Conservation (phyloP, 192 early-diverging fungal genomes). For the Mortierella alpina region DNA sequence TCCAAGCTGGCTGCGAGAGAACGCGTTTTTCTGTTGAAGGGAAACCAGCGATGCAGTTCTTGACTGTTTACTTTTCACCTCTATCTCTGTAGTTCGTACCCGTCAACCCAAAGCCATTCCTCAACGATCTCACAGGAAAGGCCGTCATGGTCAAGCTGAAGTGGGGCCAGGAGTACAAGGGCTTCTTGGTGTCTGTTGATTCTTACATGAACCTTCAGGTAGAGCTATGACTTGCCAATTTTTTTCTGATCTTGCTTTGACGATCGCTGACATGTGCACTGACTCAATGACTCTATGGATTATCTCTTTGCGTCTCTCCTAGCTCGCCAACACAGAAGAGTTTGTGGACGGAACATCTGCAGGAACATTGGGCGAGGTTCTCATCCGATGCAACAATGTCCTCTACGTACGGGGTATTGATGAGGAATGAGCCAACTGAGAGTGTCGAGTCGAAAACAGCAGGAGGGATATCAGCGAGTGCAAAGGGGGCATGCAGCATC, state of each 20-base stretch:
- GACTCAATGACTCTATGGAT: neutral
- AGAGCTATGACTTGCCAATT: slow-evolving; percentile 6
- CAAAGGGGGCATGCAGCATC: neutral
- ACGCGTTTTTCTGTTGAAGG: neutral
- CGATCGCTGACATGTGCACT: neutral
- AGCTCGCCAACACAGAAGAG: slow-evolving; percentile 96
- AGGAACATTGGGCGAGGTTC: slow-evolving; percentile 90
- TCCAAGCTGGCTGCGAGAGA: neutral
- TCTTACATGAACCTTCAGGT: slow-evolving; percentile 98
- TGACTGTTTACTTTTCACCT: neutral
- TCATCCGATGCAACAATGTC: slow-evolving; percentile 93
- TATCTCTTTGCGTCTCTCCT: slow-evolving; percentile 1
- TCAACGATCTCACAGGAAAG: slow-evolving; percentile 92
- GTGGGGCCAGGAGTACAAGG: slow-evolving; percentile 99
- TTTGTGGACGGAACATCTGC: slow-evolving; percentile 92
- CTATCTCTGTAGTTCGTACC: slow-evolving; percentile 74
- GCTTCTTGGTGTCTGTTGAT: slow-evolving; percentile 88
- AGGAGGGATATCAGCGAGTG: neutral
- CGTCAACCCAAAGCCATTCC: slow-evolving; percentile 98
- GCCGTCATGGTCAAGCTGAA: slow-evolving; percentile 94
- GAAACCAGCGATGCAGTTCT: neutral
- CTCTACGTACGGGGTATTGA: slow-evolving; percentile 81
- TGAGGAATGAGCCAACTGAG: slow-evolving; percentile 48
- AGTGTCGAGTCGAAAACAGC: neutral
- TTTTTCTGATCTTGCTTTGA: neutral